Evolutionary conservation across 192 early-diverging fungal species (phyloP), one percentile per base, ranked within the genome.

Genomic region (Gigaspora rosea): DNA sequence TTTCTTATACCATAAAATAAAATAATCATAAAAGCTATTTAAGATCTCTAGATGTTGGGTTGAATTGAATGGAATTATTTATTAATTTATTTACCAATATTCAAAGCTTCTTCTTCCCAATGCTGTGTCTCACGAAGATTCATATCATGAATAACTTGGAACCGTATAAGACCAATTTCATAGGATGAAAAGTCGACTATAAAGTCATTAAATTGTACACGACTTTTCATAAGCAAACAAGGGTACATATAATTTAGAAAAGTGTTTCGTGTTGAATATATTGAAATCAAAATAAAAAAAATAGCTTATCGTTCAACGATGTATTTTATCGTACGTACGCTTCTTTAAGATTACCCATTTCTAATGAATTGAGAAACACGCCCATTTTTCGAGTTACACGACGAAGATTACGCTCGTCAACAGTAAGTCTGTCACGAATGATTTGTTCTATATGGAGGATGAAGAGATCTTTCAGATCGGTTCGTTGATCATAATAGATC

Each of bases 101-200:
- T 72, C 20, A 16, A 27, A 56, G 71, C 50, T 72, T 72, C 71
- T 36, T 33, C 52, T 7, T 56, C 20, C 71, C 71, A 72, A 58
- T 72, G 71, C 36, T 13, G 50, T 35, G 50, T 33, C 41, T 72
- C 71, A 56, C 33, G 71, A 8, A 72, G 15, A 58, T 58, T 72
- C 52, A 72, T 56, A 41, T 72, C 52, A 56, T 72, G 71, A 72
- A 72, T 72, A 15, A 20, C 33, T 58, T 72, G 71, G 56, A 72
- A 72, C 8, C 71, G 50, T 13, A 35, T 36, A 18, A 72, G 52
- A 18, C 27, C 35, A 35, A 57, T 22, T 72, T 57, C 71, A 72
- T 72, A 72, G 8, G 71, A 36, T 5, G 50, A 47, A 20, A 72
- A 72, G 33, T 72, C 71, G 15, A 72, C 51, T 18, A 72, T 36